Percentiles rank a stretch among this genome's conserved stretches.
Conservation (phyloP, 805 yeast species). For the Kluyveromyces wickerhamii region DNA sequence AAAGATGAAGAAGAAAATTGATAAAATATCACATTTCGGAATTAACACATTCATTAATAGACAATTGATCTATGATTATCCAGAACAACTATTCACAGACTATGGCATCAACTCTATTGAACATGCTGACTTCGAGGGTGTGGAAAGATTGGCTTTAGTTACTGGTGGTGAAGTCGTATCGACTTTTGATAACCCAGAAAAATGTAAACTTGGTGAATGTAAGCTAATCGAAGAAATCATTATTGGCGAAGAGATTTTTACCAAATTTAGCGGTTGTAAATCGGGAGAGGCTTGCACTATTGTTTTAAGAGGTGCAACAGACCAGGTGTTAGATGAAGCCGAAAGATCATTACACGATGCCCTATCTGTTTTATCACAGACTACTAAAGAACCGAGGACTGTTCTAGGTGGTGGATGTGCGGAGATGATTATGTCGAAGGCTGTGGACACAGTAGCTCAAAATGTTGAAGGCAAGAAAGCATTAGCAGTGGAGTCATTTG, state of each 20-base stretch:
- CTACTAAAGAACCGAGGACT: conserved; percentile 86
- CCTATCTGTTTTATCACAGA: conserved; percentile 87
- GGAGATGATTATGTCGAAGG: conserved; percentile 94
- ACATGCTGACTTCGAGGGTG: conserved; percentile 98
- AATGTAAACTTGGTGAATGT: conserved; percentile 81
- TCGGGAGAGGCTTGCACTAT: conserved; percentile 96
- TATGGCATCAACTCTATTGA: conserved; percentile 84
- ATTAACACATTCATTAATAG: conserved; percentile 90
- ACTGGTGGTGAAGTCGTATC: conserved; percentile 98
- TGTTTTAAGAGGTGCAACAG: conserved; percentile 95
- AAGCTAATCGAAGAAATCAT: conserved; percentile 83
- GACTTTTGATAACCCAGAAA: conserved; percentile 87
- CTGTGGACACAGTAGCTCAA: conserved; percentile 88
- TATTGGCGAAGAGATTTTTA: conserved; percentile 86
- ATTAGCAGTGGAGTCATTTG: conserved; percentile 90
- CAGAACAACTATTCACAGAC: conserved; percentile 90
- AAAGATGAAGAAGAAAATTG: conserved; percentile 86
- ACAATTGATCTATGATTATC: conserved; percentile 95
- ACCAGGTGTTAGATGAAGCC: conserved; percentile 91
- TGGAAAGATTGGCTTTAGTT: conserved; percentile 90
- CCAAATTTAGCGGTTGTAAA: conserved; percentile 90
- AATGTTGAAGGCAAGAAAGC: conserved; percentile 90
- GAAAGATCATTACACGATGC: conserved; percentile 98
- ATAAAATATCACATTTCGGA: conserved; percentile 79
- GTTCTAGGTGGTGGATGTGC: conserved; percentile 94